These are phyloP conservation scores for Bruguiera sexangula DNA, from an alignment of 345 rosid genomes.

Conservation along the genomic window DNA sequence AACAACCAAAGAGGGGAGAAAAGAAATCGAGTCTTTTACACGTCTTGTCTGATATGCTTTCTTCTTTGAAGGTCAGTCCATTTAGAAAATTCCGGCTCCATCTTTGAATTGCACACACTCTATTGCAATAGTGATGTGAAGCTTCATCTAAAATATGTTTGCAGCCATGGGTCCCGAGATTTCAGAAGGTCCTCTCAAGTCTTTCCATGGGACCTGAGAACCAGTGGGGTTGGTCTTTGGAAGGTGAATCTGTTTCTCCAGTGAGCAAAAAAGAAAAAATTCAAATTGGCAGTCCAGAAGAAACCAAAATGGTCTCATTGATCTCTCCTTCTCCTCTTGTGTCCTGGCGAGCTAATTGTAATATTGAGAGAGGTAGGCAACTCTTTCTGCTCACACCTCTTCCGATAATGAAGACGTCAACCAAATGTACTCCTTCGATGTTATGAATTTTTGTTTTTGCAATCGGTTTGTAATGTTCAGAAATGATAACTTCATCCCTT, in stretches of 20 bases:
- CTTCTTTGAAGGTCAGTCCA: conserved; percentile 37
- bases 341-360: conserved; percentile 68
- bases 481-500: too few relatives aligned
- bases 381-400: conserved; percentile 83
- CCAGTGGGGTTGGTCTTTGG: conserved; percentile 26
- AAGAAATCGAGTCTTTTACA: conserved; percentile 58
- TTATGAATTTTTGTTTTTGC: conserved; percentile 20
- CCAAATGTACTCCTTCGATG: too few relatives aligned
- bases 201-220: conserved; percentile 20
- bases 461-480: too few relatives aligned
- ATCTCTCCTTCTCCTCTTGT: conserved; percentile 95
- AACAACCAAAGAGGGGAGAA: conserved; percentile 40
- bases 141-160: conserved; percentile 18
- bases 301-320: conserved; percentile 40
- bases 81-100: not conserved
- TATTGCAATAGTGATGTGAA: not conserved
- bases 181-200: conserved; percentile 39
- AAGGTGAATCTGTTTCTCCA: conserved; percentile 22
- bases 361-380: conserved; percentile 63
- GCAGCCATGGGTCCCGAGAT: conserved; percentile 89
- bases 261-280: conserved; percentile 32
- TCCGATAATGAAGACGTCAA: conserved; percentile 49
- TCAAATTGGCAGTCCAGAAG: conserved; percentile 61
- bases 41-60: conserved; percentile 56
- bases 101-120: not conserved